phyloP scores from a whole-genome alignment of 1,139 yeast genomes.

The Taiozyma onychis region DNA sequence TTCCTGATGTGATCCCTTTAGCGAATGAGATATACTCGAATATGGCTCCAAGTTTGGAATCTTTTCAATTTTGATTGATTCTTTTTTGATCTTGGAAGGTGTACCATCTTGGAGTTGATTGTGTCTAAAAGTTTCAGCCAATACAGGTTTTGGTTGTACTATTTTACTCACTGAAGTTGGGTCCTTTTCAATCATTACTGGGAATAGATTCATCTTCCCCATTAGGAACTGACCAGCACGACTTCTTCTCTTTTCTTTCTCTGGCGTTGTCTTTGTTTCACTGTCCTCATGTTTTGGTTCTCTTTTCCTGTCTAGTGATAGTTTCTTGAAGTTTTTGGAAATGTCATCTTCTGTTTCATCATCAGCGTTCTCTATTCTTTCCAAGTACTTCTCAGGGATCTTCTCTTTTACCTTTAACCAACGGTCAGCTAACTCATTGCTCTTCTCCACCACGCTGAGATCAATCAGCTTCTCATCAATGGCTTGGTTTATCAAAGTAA shows the following conservation, averaged over 20 bases:
- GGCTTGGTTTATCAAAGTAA: conserved; percentile 34
- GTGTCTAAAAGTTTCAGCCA: conserved; percentile 8
- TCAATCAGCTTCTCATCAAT: conserved; percentile 32
- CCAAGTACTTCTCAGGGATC: conserved; percentile 22
- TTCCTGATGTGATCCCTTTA: background rate
- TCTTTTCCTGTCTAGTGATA: conserved; percentile 14
- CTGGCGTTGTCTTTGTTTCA: conserved; percentile 5
- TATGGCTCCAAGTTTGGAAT: background rate
- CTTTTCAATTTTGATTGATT: background rate
- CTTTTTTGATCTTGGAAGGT: conserved; percentile 4
- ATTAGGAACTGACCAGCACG: conserved; percentile 31
- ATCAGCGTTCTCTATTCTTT: conserved; percentile 10
- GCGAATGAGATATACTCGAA: background rate
- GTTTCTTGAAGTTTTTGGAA: conserved; percentile 18
- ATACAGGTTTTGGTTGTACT: conserved; percentile 7
- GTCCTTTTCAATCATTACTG: conserved; percentile 32
- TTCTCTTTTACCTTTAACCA: conserved; percentile 29
- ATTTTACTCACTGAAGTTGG: conserved; percentile 30
- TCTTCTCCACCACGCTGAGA: conserved; percentile 25
- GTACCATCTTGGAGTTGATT: conserved; percentile 9
- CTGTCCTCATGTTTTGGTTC: conserved; percentile 6
- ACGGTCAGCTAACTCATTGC: conserved; percentile 27
- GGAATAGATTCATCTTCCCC: conserved; percentile 33
- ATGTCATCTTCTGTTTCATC: conserved; percentile 3
- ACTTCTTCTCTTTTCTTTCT: conserved; percentile 20